Base-by-base conservation (phyloP, 2,329 filamentous ascomycete genomes). In the Aspergillus sp. region DNA sequence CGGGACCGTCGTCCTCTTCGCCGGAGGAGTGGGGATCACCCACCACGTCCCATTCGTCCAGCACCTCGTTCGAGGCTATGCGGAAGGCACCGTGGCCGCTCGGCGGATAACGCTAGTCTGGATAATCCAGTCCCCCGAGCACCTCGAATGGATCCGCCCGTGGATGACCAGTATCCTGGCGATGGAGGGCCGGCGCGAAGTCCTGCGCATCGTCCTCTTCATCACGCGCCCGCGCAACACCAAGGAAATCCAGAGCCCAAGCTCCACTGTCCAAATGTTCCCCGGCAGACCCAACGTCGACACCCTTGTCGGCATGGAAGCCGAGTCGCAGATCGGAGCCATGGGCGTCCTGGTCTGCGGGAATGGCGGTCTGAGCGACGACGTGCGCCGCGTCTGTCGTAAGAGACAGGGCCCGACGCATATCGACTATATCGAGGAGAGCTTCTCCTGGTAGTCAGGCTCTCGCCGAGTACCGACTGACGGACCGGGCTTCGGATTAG, bases 1-100 rank as follows among this genome's bases (percentile, higher is more conserved):
- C 60, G 89, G 91, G 24, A 91, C 93, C 26, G 78, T 80, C 27
- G 75, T 98, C 42, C 79, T 98, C 35, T 86, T 95, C 53, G 88
- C 89, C 8, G 88, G 86, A 35, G 85, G 89, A 36, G 86, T 91
- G 4, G 91, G 91, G 41, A 96, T 98, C 61, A 94, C 89, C 1
- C 89, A 96, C 58, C 86, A 93, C 56, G 75, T 96, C 17, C 84
- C 86, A 20, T 93, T 93, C 57, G 73, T 95, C 6, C 80, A 78
- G 34, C 80, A 91, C 32, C 67, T 89, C 4, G 72, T 89, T 37
- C 64, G 77, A 33, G 81, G 81, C 3, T 81, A 74, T 57, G 75
- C 76, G 33, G 67, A 75, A 1, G 75, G 77, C 37, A 86, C 78
- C 1, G 78, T 86, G 24, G 86, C 89, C 4, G 86, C 85, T 3